Evolutionary conservation across 352 stramenopile species (phyloP), one percentile per base, ranked within the genome.

Genomic region (Phytophthora fragariae): DNA sequence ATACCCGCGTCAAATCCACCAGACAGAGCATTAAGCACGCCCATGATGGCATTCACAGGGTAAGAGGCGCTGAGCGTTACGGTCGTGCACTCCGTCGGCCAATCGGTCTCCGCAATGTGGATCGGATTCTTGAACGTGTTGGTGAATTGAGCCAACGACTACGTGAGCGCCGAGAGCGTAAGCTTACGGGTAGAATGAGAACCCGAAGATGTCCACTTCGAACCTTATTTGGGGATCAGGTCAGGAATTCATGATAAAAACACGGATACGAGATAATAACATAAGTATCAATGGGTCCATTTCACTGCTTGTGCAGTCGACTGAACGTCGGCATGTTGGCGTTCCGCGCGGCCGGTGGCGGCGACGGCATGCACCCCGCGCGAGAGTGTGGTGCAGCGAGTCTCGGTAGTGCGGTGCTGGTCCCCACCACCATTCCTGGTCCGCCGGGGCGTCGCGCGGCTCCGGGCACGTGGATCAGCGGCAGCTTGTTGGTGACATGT

Each of bases 121-220:
- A 79, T 68, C 1, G 72, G 72, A 31, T 79, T 79, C 21, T 27
- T 70, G 53, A 80, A 82, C 17, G 59, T 66, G 46, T 68, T 80
- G 14, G 76, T 68, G 10, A 82, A 2, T 39, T 66, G 56, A 33
- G 69, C 73, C 15, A 82, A 35, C 49, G 76, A 80, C 9, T 61
- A 64, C 2, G 73, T 73, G 11, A 82, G 70, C 9, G 69, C 66
- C 7, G 65, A 57, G 41, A 82, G 78, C 7, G 72, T 82, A n/a
- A 82, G 78, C 7, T 68, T 82, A n/a, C 47, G 72, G 76, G 62
- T 80, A 82, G 65, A 82, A 82, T 14, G 72, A 80, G 37, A 82
- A 75, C 11, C 76, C 76, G 27, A 82, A 68, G 12, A 61, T 39
- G 29, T 80, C 75, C 14, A 82, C 68, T 35, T 82, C 75, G 57